Base-by-base conservation (phyloP, 2,329 filamentous ascomycete species). In the Diaporthe longicolla region DNA sequence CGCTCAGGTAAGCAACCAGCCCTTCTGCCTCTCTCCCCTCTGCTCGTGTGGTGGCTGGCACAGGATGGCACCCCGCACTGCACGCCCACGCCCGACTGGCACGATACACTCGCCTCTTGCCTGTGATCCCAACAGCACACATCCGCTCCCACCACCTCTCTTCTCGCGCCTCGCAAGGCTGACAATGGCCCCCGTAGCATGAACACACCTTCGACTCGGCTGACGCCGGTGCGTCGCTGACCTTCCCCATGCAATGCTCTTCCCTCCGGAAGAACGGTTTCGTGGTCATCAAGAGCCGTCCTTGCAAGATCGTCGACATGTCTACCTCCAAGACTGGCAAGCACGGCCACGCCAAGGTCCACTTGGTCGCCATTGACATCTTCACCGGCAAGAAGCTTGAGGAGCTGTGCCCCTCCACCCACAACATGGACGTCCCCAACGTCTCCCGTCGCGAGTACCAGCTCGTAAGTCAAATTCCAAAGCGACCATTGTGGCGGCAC, bases 301-400 rank as follows among this genome's bases (percentile, higher is more conserved):
- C 97, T 82, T 99, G 97, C 95, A 99, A 98, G 94, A 99, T 99
- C 83, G 94, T 98, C 87, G 97, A 99, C 85, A 99, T 99, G 97
- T 98, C 95, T 81, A 99, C 97, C 90, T 99, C 97, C 87, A 99
- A 99, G 95, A 99, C 97, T 81, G 97, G 97, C 89, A 99, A 99
- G 95, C 97, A 99, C 94, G 97, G 97, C 87, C 97, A 99, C 94
- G 97, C 97, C 89, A 99, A 99, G 93, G 97, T 99, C 86, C 96
- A 99, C 89, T 89, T 99, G 82, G 93, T 98, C 83, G 97, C 95
- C 84, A 92, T 97, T 86, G 97, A 99, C 87, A 98, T 99, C 90
- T 99, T 99, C 93, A 99, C 95, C 79, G 91, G 91, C 92, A 99
- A 98, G 94, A 99, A 99, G 93, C 91, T 98, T 80, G 97, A 99